A percentile compares a stretch with the other conserved stretches of the same genome.
Conservation (phyloP, 441 rosid genomes). For the Breynia disticha region DNA sequence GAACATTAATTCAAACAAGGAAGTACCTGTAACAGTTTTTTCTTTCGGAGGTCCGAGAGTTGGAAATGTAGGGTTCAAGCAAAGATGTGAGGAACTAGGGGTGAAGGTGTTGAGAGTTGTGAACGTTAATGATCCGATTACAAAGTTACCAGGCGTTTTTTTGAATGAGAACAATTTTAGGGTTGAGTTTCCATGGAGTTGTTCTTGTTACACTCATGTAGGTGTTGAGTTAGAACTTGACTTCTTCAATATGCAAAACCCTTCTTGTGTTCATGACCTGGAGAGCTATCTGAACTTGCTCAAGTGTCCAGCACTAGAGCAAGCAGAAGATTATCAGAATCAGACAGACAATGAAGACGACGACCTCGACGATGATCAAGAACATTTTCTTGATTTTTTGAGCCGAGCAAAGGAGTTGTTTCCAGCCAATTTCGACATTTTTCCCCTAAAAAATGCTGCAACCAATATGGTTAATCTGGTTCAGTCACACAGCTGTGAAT, state of each 20-base stretch:
- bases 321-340: background rate
- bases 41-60: conserved; percentile 85
- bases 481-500: conserved; percentile 32
- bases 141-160: conserved; percentile 69
- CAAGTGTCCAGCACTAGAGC: conserved; percentile 30
- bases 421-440: conserved; percentile 27
- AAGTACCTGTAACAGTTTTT: conserved; percentile 56
- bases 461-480: conserved; percentile 33
- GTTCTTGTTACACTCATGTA: conserved; percentile 80
- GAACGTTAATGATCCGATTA: conserved; percentile 65
- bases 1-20: conserved; percentile 21
- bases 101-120: conserved; percentile 58
- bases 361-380: conserved; percentile 8
- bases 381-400: conserved; percentile 18
- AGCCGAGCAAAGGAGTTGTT: conserved; percentile 34
- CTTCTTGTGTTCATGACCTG: conserved; percentile 79
- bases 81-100: conserved; percentile 54
- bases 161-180: conserved; percentile 64
- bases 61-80: conserved; percentile 50
- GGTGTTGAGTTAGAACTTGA: conserved; percentile 71
- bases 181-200: conserved; percentile 78
- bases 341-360: background rate
- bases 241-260: conserved; percentile 74
- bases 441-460: conserved; percentile 35
- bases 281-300: conserved; percentile 55